These are phyloP conservation scores for Phanerochaete carnosa DNA, from an alignment of 768 basidiomycete genomes.

Conservation along the genomic window DNA sequence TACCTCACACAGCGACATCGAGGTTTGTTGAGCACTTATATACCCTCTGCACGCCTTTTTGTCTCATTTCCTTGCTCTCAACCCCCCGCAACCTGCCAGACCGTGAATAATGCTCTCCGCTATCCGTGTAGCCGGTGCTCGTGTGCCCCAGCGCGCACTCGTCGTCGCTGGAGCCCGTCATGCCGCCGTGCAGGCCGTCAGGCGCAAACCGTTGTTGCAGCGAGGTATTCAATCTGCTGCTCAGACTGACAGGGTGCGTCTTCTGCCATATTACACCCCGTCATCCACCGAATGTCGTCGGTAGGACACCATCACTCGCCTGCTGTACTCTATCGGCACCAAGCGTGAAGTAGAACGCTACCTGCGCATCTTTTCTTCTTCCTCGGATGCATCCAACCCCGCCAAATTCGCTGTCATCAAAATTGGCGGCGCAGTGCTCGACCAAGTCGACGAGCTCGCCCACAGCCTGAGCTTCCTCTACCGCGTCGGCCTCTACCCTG, in stretches of 20 bases:
- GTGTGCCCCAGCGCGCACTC: constrained; percentile 41
- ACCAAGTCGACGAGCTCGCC: constrained; percentile 89
- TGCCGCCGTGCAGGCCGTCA: constrained; percentile 37
- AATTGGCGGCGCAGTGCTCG: constrained; percentile 93
- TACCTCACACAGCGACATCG: background rate
- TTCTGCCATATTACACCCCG: background rate
- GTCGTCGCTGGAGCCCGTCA: constrained; percentile 42
- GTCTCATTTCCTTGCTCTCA: background rate
- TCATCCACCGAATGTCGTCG: background rate
- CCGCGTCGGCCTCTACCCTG: constrained; percentile 95
- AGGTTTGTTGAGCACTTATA: too few species aligned
- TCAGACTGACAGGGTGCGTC: constrained; percentile 70
- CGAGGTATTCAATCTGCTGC: constrained; percentile 51
- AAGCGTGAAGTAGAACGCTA: constrained; percentile 98
- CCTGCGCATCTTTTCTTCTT: constrained; percentile 96
- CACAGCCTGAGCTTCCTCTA: constrained; percentile 95
- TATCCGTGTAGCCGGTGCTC: constrained; percentile 18
- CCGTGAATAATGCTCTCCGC: constrained; percentile 12
- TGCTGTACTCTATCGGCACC: constrained; percentile 95
- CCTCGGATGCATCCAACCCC: constrained; percentile 82
- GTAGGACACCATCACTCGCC: constrained; percentile 94
- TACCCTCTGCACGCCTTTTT: background rate
- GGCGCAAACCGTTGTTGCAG: constrained; percentile 24
- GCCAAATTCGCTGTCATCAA: constrained; percentile 98
- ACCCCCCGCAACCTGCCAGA: background rate